Base-by-base conservation (phyloP, 164 flowering plant genomes). In the Annona squamosa region DNA sequence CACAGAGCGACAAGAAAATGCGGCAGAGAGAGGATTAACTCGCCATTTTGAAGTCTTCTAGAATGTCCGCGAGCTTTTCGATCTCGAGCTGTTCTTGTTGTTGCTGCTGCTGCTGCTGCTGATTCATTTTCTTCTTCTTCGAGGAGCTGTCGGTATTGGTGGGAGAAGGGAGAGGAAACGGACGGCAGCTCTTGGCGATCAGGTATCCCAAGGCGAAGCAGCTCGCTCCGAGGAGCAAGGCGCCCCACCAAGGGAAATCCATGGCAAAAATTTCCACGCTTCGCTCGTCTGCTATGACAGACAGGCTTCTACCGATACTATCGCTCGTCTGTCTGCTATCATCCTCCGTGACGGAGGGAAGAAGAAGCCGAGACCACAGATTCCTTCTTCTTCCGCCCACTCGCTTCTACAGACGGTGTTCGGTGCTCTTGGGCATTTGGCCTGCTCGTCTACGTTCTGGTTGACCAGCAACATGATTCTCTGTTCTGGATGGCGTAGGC, bases 11-110 rank as follows among this genome's bases (percentile, higher is more conserved):
- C 4, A 6, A 46, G 59, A 18, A 10, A 43, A n/a, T 19, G 42
- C n/a, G 7, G 45, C 6, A 5, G 46, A 70, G 72, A 63, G 65
- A 63, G 65, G 4, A 19, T 63, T 19, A 12, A n/a, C 1, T 41
- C 16, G 68, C 98, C 99, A 95, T 95, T 82, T 95, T 95, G 74
- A 95, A 95, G 77, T 93, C 96, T 67, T 87, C 92, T 9, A 93
- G 80, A 74, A 93, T 85, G 45, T 89, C 97, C 19, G 98, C 97
- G 10, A 95, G 86, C 77, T 87, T 87, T 72, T 95, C 99, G 73
- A 91, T 79, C 79, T 93, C 97, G 45, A 90, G 85, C 19, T 89
- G 77, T 61, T 81, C 64, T 5, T 56, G 66, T 18, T 59, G 70
- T 17, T 69, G 45, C 42, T 57, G 37, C 37, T 26, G 45, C 42